phyloP scores from a whole-genome alignment of 176 grass and related monocot species.

The Avena eriantha region DNA sequence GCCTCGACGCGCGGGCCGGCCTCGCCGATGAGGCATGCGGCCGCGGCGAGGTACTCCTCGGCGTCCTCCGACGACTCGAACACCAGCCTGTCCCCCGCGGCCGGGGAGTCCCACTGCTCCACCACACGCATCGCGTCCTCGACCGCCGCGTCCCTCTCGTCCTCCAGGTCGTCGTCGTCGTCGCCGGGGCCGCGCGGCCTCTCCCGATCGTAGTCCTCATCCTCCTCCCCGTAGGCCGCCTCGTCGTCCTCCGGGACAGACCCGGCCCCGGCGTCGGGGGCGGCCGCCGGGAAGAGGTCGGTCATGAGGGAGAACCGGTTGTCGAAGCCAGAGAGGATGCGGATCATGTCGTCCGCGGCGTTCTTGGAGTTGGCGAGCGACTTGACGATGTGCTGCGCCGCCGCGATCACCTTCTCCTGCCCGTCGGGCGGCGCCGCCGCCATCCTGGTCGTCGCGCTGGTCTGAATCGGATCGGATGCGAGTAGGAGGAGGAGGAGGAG shows the following conservation, averaged over 20 bases:
- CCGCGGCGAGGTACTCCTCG: conserved; percentile 65
- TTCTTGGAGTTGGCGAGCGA: conserved; percentile 89
- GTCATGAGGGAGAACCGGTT: conserved; percentile 68
- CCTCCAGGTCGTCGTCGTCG: conserved; percentile 26
- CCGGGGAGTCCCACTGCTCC: conserved; percentile 47
- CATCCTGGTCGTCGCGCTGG: background rate
- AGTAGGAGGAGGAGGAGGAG: background rate
- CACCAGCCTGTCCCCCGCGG: conserved; percentile 32
- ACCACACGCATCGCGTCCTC: conserved; percentile 29
- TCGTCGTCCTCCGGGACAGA: conserved; percentile 41
- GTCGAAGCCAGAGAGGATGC: conserved; percentile 93
- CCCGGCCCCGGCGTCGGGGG: background rate
- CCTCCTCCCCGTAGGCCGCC: conserved; percentile 4
- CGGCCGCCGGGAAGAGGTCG: conserved; percentile 62
- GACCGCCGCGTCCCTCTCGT: conserved; percentile 40
- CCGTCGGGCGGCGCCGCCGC: conserved; percentile 67
- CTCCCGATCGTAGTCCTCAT: background rate
- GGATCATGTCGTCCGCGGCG: conserved; percentile 95
- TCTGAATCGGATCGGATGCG: conserved; percentile 29
- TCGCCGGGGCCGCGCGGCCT: conserved; percentile 10
- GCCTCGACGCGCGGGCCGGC: conserved; percentile 50
- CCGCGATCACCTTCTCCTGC: conserved; percentile 86
- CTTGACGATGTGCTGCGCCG: conserved; percentile 85
- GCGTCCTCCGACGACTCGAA: conserved; percentile 69
- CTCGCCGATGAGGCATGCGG: conserved; percentile 47